Evolutionary conservation across 31 red algal species (phyloP).

Genomic region (Odonthalia washingtoniensis): DNA sequence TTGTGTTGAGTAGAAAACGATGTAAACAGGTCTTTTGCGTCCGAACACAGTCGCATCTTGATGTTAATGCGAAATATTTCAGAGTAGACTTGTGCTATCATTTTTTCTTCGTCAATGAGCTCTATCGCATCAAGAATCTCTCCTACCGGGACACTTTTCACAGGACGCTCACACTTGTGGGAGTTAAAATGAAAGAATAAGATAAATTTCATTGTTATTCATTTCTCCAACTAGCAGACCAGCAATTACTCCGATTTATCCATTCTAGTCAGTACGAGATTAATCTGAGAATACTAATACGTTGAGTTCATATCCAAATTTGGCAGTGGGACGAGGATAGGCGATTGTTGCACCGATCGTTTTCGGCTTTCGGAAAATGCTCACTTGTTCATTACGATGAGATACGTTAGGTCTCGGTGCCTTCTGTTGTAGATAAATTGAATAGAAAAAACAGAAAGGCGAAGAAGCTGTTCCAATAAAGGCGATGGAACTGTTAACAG

Average conservation of each 20-base stretch:
- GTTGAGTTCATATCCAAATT: neutral
- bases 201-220: neutral
- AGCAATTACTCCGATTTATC: neutral
- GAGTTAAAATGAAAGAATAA: neutral
- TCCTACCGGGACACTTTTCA: neutral
- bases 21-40: constrained; percentile 13
- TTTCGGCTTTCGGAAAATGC: constrained; percentile 22
- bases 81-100: neutral
- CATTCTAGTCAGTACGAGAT: no score
- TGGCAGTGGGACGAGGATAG: neutral
- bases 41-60: neutral
- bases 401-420: neutral
- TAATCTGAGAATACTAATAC: constrained; percentile 18
- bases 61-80: neutral
- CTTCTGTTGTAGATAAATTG: constrained; percentile 32
- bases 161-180: neutral
- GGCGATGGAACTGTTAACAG: constrained; percentile 22
- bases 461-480: constrained; percentile 18
- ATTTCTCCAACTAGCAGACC: constrained; percentile 20
- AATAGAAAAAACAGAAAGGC: constrained; percentile 9
- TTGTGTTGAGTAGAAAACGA: neutral
- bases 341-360: neutral
- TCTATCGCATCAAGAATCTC: neutral
- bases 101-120: constrained; percentile 6
- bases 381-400: constrained; percentile 23